These are phyloP conservation scores for Penicillium canescens DNA, from an alignment of 495 filamentous ascomycete genomes.

Conservation along the genomic window DNA sequence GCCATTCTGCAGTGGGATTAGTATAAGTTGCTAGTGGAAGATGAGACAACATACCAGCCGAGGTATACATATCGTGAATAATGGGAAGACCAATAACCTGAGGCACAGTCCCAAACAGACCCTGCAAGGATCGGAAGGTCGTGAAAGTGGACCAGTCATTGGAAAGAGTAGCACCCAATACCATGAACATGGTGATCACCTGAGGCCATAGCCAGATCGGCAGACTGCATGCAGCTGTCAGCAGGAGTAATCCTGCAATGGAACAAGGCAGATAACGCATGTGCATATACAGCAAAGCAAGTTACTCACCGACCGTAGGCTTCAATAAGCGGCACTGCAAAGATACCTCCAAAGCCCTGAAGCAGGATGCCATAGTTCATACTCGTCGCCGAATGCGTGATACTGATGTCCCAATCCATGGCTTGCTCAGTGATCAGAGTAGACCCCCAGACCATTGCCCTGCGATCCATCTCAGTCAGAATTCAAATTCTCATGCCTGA, in stretches of 20 bases:
- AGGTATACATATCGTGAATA: conserved; percentile 48
- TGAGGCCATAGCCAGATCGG: conserved; percentile 56
- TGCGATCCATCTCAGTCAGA: conserved; percentile 19
- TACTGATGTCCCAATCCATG: conserved; percentile 44
- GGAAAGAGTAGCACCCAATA: conserved; percentile 47
- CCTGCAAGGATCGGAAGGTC: conserved; percentile 52
- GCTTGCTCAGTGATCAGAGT: conserved; percentile 51
- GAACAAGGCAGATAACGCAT: background rate
- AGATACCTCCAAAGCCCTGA: conserved; percentile 54
- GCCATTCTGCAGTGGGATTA: conserved; percentile 33
- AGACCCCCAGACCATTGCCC: conserved; percentile 52
- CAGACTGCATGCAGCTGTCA: conserved; percentile 22
- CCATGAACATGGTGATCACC: conserved; percentile 46
- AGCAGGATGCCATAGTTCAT: conserved; percentile 52
- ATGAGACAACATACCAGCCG: conserved; percentile 27
- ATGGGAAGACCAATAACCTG: conserved; percentile 48
- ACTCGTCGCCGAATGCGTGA: conserved; percentile 43
- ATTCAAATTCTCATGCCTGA: conserved; percentile 15
- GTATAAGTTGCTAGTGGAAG: background rate
- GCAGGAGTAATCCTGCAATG: background rate
- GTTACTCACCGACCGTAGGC: conserved; percentile 45
- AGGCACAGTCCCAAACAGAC: conserved; percentile 47
- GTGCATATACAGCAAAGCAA: background rate
- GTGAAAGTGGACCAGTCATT: conserved; percentile 48
- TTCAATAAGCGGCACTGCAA: conserved; percentile 51